These are phyloP conservation scores for Closterium sp. DNA, from an alignment of 139 green algal genomes.

Conservation along the genomic window DNA sequence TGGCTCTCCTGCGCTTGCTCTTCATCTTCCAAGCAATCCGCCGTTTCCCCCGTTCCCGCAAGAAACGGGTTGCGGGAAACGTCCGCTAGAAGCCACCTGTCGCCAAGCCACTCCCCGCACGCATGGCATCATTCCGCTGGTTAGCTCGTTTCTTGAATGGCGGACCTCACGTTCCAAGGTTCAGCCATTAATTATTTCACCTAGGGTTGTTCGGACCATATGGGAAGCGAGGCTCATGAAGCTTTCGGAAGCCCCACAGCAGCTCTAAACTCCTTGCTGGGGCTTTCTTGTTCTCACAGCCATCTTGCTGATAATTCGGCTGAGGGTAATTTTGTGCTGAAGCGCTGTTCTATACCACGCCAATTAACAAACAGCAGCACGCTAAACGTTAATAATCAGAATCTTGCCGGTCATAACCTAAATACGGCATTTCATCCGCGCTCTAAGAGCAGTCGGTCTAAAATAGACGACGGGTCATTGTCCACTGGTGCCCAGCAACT, in stretches of 20 bases:
- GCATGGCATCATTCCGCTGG: background rate
- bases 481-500: background rate
- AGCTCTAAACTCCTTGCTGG: background rate
- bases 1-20: background rate
- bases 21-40: background rate
- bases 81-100: background rate
- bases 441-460: background rate
- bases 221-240: background rate
- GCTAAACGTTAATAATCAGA: background rate
- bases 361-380: background rate
- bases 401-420: background rate
- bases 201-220: background rate
- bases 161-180: background rate
- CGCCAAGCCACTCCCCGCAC: background rate
- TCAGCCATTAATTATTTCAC: background rate
- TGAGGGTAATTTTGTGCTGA: background rate
- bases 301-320: background rate
- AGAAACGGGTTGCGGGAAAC: background rate
- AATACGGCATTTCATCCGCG: background rate
- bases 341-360: background rate
- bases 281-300: background rate
- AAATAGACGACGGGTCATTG: background rate
- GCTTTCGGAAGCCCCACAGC: background rate
- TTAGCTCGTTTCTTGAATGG: background rate
- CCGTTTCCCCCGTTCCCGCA: background rate